Percentiles rank a stretch among this genome's conserved stretches.
phyloP scores from a whole-genome alignment of 2,329 filamentous ascomycete species.

The Fusarium graminum region DNA sequence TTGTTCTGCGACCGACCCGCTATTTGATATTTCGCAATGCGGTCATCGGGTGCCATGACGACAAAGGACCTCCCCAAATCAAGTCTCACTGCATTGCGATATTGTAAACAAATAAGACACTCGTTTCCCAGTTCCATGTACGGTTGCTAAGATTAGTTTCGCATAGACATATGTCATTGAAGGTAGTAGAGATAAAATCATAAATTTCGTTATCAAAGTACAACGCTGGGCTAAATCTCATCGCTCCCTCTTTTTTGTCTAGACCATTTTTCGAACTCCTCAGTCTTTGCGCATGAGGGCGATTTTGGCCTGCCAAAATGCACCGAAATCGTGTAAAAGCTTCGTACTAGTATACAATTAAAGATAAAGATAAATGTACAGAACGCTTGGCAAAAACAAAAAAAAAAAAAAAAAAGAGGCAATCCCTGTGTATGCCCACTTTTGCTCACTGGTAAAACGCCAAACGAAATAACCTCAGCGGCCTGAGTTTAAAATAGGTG shows the following conservation, averaged over 20 bases:
- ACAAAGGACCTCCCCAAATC: constrained; percentile 4
- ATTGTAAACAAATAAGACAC: background rate
- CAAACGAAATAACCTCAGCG: constrained; percentile 20
- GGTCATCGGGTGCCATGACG: constrained; percentile 36
- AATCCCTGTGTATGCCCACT: constrained; percentile 34
- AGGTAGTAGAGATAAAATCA: background rate
- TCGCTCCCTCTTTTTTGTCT: constrained; percentile 39
- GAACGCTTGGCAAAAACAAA: constrained; percentile 27
- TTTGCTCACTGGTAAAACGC: constrained; percentile 32
- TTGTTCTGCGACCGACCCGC: constrained; percentile 5
- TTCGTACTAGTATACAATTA: background rate
- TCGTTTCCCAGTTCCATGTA: background rate
- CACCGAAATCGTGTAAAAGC: background rate
- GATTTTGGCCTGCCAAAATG: constrained; percentile 39
- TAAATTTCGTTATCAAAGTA: constrained; percentile 15
- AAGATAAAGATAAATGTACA: constrained; percentile 20
- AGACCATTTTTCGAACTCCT: constrained; percentile 21
- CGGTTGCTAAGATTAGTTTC: background rate
- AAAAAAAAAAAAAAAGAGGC: too few species aligned
- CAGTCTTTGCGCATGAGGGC: background rate
- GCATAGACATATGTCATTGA: background rate
- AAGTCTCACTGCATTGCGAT: background rate
- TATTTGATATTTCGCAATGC: constrained; percentile 18
- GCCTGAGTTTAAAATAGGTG: background rate
- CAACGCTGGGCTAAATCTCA: constrained; percentile 16